phyloP scores from a whole-genome alignment of 495 filamentous ascomycete genomes.

The Penicillium flavigenum region DNA sequence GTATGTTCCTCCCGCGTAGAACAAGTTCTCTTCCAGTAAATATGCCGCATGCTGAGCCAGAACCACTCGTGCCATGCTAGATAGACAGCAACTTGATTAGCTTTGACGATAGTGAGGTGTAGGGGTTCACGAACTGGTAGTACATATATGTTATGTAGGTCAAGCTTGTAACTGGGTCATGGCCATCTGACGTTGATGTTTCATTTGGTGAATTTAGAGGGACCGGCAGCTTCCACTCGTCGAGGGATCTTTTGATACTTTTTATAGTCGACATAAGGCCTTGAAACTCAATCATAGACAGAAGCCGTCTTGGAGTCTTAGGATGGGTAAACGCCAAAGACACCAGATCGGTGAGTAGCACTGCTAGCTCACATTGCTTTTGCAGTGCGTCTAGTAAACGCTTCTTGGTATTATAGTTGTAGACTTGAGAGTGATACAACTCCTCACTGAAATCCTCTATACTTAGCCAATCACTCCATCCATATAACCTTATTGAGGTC shows the following conservation, averaged over 20 bases:
- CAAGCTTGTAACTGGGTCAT: constrained; percentile 40
- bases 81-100: neutral
- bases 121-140: constrained; percentile 41
- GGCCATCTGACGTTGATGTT: neutral
- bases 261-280: constrained; percentile 15
- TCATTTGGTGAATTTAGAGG: neutral
- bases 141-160: constrained; percentile 52
- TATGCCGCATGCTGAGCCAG: constrained; percentile 32
- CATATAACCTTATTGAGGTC: constrained; percentile 38
- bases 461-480: constrained; percentile 31
- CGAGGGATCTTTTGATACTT: constrained; percentile 20
- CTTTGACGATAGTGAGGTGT: neutral
- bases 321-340: constrained; percentile 40
- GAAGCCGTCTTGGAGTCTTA: constrained; percentile 12
- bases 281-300: constrained; percentile 20
- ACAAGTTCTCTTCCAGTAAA: constrained; percentile 26
- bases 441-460: constrained; percentile 47
- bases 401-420: constrained; percentile 41
- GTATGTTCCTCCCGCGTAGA: constrained; percentile 20
- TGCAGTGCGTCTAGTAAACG: constrained; percentile 43
- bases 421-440: constrained; percentile 42
- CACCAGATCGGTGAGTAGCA: constrained; percentile 46
- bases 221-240: constrained; percentile 24
- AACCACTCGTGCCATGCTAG: constrained; percentile 29
- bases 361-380: constrained; percentile 46